Base-by-base conservation (phyloP, 2,329 filamentous ascomycete genomes). In the Arachnopeziza araneosa region DNA sequence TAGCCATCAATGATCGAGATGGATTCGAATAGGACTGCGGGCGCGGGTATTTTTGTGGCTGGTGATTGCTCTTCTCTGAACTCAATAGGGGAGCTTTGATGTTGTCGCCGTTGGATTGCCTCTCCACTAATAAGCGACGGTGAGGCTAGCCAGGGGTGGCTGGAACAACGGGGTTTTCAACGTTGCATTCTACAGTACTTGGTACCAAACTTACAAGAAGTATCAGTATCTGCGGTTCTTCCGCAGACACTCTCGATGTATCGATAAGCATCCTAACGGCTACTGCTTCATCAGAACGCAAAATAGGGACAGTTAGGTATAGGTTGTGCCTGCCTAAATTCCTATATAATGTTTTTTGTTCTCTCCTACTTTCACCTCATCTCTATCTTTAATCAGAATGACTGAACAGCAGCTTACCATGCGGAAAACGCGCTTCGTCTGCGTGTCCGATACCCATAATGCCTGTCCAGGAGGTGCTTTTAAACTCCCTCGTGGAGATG, bases 391-490 rank as follows among this genome's bases (percentile, higher is more conserved):
- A 10, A 24, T 54, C 52, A 26, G 24, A 26, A 64, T 64, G 60
- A 21, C 63, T 55, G 60, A 64, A 19, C 23, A 30, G 24, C 59
- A 32, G 50, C 60, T 53, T 23, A 50, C 17, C 49, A 63, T 57
- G 44, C 67, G 69, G 32, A 76, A 80, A 63, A 86, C 87, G 6
- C 82, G 88, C 62, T 81, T 92, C 60, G 87, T 92, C 56, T 91
- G 88, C 74, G 80, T 92, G 59, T 89, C 89, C 3, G 89, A 93
- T 74, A 92, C 88, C 1, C 88, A 92, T 73, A 90, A 90, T 70
- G 80, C 75, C 44, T 72, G 73, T n/a, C 76, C 78, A 14, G 64
- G 69, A 55, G 73, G 77, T 65, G 79, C 79, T 1, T 78, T 83
- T 66, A 86, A 83, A 67, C 79, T 91, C 1, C 89, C 89, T 0